These are phyloP conservation scores for Trypanosoma congolense DNA, from an alignment of 208 protist species.

Conservation along the genomic window DNA sequence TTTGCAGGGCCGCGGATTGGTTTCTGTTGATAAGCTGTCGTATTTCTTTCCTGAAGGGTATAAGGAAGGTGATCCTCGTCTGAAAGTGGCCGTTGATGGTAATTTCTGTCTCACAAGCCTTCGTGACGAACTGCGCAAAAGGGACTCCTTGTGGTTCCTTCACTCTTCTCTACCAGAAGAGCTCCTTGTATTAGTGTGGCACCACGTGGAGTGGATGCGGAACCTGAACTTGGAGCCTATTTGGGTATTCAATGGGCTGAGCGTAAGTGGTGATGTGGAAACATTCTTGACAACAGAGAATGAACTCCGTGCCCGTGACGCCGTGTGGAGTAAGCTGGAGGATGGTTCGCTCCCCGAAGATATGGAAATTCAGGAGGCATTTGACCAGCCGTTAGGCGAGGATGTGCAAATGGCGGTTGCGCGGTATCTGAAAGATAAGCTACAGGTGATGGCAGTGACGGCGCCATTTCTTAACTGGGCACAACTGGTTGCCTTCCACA, in stretches of 20 bases:
- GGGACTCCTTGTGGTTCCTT: slow-evolving; percentile 79
- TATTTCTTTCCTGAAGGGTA: slow-evolving; percentile 45
- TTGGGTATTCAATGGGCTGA: slow-evolving; percentile 81
- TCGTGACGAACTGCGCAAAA: slow-evolving; percentile 43
- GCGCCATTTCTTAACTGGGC: slow-evolving; percentile 84
- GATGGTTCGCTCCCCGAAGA: slow-evolving; percentile 39
- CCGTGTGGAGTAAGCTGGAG: slow-evolving; percentile 64
- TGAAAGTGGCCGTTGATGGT: slow-evolving; percentile 75
- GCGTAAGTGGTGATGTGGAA: slow-evolving; percentile 77
- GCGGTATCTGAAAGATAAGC: slow-evolving; percentile 61
- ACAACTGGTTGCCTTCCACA: slow-evolving; percentile 78
- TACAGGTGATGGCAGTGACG: slow-evolving; percentile 62
- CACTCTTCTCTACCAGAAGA: slow-evolving; percentile 67
- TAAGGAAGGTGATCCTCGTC: slow-evolving; percentile 31
- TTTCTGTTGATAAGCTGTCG: slow-evolving; percentile 34
- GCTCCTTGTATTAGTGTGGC: slow-evolving; percentile 52
- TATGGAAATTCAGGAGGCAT: slow-evolving; percentile 52
- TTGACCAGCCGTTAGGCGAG: slow-evolving; percentile 67
- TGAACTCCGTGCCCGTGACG: slow-evolving; percentile 49
- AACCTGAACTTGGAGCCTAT: slow-evolving; percentile 62
- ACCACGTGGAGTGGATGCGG: slow-evolving; percentile 66
- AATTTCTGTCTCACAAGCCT: slow-evolving; percentile 74
- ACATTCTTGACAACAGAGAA: slow-evolving; percentile 57
- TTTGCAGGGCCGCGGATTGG: slow-evolving; percentile 47
- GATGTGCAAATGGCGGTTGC: slow-evolving; percentile 77